Conservation (phyloP, 805 yeast species). For the Candida jianshihensis region DNA sequence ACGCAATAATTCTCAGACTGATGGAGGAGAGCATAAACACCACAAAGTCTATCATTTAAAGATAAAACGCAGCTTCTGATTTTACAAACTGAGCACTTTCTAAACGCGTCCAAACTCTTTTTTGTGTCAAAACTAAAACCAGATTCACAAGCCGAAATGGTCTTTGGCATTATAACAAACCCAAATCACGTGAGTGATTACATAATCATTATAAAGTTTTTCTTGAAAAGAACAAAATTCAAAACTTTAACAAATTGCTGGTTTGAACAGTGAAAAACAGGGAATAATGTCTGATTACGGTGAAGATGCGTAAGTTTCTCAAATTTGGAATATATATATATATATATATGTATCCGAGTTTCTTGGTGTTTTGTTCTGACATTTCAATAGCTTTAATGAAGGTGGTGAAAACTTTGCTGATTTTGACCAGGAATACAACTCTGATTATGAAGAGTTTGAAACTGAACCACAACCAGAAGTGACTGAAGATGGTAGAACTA, state of each 20-base stretch:
- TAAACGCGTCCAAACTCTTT: no score
- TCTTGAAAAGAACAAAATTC: no score
- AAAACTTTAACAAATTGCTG: no score
- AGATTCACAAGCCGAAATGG: not conserved
- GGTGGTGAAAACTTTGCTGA: constrained; percentile 68
- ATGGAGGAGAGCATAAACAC: not conserved
- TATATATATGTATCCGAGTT: no score
- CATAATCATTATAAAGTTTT: not conserved
- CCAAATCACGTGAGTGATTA: not conserved
- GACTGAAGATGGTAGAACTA: constrained; percentile 61
- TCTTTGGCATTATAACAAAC: no score
- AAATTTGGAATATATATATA: no score
- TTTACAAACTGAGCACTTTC: no score
- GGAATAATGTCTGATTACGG: constrained; percentile 46
- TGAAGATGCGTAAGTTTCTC: constrained; percentile 35
- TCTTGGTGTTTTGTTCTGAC: not conserved
- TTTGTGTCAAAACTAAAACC: not conserved
- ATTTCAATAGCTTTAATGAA: constrained; percentile 48
- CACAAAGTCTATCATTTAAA: no score
- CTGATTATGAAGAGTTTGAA: constrained; percentile 56
- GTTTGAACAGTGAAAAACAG: no score
- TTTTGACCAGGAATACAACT: constrained; percentile 78
- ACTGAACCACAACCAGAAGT: constrained; percentile 27
- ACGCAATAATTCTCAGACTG: not conserved
- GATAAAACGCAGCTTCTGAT: no score